phyloP scores from a whole-genome alignment of 352 stramenopile genomes.

The Blastocystis sp. region DNA sequence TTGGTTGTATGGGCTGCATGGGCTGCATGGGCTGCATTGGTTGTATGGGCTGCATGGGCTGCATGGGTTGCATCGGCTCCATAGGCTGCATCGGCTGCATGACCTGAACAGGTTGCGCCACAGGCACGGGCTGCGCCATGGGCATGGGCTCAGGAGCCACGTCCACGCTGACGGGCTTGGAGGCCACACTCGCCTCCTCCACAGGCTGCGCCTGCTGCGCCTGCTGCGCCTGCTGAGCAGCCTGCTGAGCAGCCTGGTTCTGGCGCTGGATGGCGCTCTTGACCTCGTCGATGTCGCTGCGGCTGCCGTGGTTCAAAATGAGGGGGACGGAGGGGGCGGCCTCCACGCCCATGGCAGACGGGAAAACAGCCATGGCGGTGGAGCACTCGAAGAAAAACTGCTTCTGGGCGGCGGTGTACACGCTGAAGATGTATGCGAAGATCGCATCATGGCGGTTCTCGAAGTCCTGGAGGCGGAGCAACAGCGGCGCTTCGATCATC shows the following conservation, averaged over 20 bases:
- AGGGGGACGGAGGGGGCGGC: not conserved
- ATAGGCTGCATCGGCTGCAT: slow-evolving; percentile 7
- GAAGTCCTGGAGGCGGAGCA: slow-evolving; percentile 60
- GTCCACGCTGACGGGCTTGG: not conserved
- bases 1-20: not conserved
- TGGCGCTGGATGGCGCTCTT: slow-evolving; percentile 34
- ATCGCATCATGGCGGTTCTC: slow-evolving; percentile 52
- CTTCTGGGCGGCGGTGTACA: slow-evolving; percentile 19
- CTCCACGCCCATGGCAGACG: not conserved
- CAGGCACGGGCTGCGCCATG: not conserved
- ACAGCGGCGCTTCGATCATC: slow-evolving; percentile 59
- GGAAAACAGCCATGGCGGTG: not conserved
- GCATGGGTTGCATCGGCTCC: not conserved
- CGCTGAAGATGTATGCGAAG: slow-evolving; percentile 25
- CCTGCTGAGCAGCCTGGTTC: not conserved
- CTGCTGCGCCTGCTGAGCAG: not conserved
- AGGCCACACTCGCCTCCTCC: not conserved
- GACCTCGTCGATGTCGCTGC: slow-evolving; percentile 50
- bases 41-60: not conserved
- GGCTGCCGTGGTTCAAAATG: slow-evolving; percentile 58
- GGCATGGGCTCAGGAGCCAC: not conserved
- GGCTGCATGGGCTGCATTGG: not conserved
- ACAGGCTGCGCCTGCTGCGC: not conserved
- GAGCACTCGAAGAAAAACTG: slow-evolving; percentile 11
- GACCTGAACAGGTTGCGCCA: not conserved